Evolutionary conservation across 768 basidiomycete species (phyloP).

Genomic region (Tubosaeta brunneosetosa): DNA sequence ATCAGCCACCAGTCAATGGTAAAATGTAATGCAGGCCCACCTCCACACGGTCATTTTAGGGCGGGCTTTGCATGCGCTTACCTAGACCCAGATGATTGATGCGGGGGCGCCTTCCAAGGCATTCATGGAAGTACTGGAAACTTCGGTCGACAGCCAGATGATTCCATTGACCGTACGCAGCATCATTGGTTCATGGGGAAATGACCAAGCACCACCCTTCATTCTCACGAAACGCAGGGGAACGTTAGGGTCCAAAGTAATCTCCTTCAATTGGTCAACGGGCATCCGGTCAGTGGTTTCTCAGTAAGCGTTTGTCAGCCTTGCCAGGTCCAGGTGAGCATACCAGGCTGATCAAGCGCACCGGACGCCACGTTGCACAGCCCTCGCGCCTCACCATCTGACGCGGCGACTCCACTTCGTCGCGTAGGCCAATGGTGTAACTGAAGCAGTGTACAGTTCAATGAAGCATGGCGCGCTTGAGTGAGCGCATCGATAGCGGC

Average conservation of each 20-base stretch:
- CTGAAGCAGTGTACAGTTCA: slow-evolving; percentile 9
- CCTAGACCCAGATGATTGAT: slow-evolving; percentile 10
- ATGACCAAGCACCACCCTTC: slow-evolving; percentile 14
- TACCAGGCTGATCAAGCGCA: slow-evolving; percentile 14
- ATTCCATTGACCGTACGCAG: slow-evolving; percentile 8
- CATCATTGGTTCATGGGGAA: slow-evolving; percentile 8
- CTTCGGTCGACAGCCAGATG: slow-evolving; percentile 5
- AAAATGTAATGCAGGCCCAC: slow-evolving; percentile 10
- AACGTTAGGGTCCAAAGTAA: slow-evolving; percentile 19
- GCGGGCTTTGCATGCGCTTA: slow-evolving; percentile 11
- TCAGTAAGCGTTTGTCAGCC: slow-evolving; percentile 22
- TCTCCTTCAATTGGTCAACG: slow-evolving; percentile 16
- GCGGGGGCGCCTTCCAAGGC: slow-evolving; percentile 5
- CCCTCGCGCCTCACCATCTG: slow-evolving; percentile 6
- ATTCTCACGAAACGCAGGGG: slow-evolving; percentile 17
- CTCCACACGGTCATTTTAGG: slow-evolving; percentile 12
- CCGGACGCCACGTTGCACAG: slow-evolving; percentile 15
- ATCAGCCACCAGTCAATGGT: slow-evolving; percentile 11
- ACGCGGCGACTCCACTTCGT: slow-evolving; percentile 6
- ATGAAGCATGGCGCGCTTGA: slow-evolving; percentile 2
- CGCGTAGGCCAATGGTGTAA: slow-evolving; percentile 1
- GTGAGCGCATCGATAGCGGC: slow-evolving; percentile 1
- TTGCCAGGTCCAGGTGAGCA: slow-evolving; percentile 6
- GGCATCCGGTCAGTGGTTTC: slow-evolving; percentile 12
- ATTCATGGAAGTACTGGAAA: slow-evolving; percentile 12